Conservation (phyloP, 1,284 basidiomycete genomes). For the Puccinia coronata region DNA sequence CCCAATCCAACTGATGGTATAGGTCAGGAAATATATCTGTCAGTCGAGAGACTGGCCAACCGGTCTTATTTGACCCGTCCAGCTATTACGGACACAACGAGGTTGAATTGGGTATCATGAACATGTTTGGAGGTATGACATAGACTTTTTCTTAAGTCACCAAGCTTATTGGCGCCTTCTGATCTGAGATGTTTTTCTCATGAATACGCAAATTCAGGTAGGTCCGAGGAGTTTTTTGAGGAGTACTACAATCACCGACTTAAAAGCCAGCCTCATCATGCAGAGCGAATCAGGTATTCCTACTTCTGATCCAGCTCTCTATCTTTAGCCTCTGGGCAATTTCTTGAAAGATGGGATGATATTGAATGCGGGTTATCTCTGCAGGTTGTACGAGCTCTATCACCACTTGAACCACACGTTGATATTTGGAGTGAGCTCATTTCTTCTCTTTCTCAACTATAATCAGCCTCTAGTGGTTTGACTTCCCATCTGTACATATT, state of each 20-base stretch:
- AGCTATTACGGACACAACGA: slow-evolving; percentile 83
- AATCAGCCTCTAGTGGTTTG: neutral
- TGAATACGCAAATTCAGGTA: slow-evolving; percentile 61
- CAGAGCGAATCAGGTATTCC: slow-evolving; percentile 65
- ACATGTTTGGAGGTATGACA: slow-evolving; percentile 71
- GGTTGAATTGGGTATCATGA: slow-evolving; percentile 77
- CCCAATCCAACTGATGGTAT: neutral
- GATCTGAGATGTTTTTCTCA: neutral
- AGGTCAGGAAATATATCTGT: slow-evolving; percentile 74
- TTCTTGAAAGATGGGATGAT: neutral
- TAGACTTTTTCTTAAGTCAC: neutral
- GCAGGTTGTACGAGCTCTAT: slow-evolving; percentile 73
- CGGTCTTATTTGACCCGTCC: slow-evolving; percentile 79
- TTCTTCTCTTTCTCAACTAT: neutral
- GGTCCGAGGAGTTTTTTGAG: slow-evolving; percentile 70
- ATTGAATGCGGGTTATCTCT: neutral
- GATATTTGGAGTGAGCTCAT: slow-evolving; percentile 51
- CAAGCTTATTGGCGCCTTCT: neutral
- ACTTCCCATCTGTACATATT: neutral
- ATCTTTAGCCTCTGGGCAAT: neutral
- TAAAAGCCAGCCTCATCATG: slow-evolving; percentile 73
- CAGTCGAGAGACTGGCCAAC: slow-evolving; percentile 64
- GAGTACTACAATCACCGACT: slow-evolving; percentile 72
- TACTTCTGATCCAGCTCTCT: slow-evolving; percentile 59
- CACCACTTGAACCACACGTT: slow-evolving; percentile 76